These are phyloP conservation scores for Cephalotrichum gorgonifer DNA, from an alignment of 2,329 filamentous ascomycete species.

Conservation along the genomic window DNA sequence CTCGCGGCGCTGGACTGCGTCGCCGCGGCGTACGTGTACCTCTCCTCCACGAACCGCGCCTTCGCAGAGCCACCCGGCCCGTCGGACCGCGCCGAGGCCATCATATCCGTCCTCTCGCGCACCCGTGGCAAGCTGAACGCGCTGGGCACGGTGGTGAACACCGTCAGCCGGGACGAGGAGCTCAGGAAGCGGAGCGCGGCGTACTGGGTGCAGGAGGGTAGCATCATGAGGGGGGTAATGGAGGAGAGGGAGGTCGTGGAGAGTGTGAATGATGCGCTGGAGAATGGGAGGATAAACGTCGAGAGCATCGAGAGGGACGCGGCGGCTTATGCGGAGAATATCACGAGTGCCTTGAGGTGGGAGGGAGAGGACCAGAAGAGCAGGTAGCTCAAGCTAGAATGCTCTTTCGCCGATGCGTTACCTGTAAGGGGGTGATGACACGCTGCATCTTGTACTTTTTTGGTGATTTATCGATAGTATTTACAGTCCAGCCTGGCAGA, in stretches of 20 bases:
- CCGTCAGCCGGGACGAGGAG: slow-evolving; percentile 60
- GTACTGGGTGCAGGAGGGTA: slow-evolving; percentile 76
- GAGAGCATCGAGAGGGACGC: slow-evolving; percentile 51
- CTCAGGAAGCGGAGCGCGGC: slow-evolving; percentile 54
- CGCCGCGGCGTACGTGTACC: slow-evolving; percentile 58
- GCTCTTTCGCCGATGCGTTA: no score
- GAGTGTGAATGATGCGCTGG: slow-evolving; percentile 57
- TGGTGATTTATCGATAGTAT: no score
- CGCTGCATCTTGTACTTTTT: no score
- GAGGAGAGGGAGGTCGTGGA: slow-evolving; percentile 68
- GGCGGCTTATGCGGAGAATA: slow-evolving; percentile 44
- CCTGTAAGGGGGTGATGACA: no score
- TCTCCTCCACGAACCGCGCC: slow-evolving; percentile 70
- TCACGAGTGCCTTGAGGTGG: slow-evolving; percentile 21
- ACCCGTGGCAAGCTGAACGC: slow-evolving; percentile 60
- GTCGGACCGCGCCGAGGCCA: slow-evolving; percentile 55
- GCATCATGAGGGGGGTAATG: slow-evolving; percentile 63
- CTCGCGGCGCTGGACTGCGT: slow-evolving; percentile 55
- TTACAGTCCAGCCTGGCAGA: no score
- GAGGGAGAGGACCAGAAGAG: slow-evolving; percentile 6
- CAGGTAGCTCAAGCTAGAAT: neutral
- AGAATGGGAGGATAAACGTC: slow-evolving; percentile 50
- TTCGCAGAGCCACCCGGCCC: slow-evolving; percentile 53
- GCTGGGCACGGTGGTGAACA: slow-evolving; percentile 69
- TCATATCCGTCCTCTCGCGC: slow-evolving; percentile 44